Percentiles rank a stretch among this genome's conserved stretches.
phyloP scores from a whole-genome alignment of 441 rosid species.

The Viola pubescens region DNA sequence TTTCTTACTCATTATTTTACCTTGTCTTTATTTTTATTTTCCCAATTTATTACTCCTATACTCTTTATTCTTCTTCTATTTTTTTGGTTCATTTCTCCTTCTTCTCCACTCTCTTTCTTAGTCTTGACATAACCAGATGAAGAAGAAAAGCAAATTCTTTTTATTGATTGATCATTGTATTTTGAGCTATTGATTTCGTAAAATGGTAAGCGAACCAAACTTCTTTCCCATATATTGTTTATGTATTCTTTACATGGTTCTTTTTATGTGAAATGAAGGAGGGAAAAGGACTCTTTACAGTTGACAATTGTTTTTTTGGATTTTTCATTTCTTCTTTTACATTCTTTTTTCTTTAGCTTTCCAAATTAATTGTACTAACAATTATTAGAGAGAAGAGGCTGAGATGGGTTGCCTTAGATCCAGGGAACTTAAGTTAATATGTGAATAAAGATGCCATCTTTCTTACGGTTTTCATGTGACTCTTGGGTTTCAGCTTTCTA shows the following conservation, averaged over 20 bases:
- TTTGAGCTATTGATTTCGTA: slow-evolving; percentile 15
- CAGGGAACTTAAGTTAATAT: slow-evolving; percentile 42
- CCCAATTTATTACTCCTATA: background rate
- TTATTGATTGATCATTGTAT: slow-evolving; percentile 10
- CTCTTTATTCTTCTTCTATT: background rate
- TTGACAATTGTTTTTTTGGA: slow-evolving; percentile 17
- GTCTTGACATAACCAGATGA: slow-evolving; percentile 13
- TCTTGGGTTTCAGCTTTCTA: slow-evolving; percentile 32
- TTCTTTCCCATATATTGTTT: slow-evolving; percentile 6
- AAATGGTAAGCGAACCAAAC: slow-evolving; percentile 22
- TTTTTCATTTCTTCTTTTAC: slow-evolving; percentile 4
- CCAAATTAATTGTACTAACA: slow-evolving; percentile 18
- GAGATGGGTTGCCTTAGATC: slow-evolving; percentile 55
- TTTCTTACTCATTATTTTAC: slow-evolving; percentile 2
- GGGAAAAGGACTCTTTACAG: slow-evolving; percentile 9
- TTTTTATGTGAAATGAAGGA: background rate
- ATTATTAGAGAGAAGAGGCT: slow-evolving; percentile 38
- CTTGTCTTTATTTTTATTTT: slow-evolving; percentile 1
- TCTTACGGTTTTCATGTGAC: slow-evolving; percentile 48
- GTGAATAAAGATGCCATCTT: slow-evolving; percentile 27
- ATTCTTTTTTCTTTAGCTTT: slow-evolving; percentile 3
- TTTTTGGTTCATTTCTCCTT: slow-evolving; percentile 1
- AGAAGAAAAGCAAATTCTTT: background rate
- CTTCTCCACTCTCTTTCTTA: slow-evolving; percentile 14
- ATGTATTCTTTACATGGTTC: slow-evolving; percentile 8